Evolutionary conservation across 169 alveolate genomes (phyloP), one percentile per base, ranked within the genome.

Genomic region (Eimeria zaria): DNA sequence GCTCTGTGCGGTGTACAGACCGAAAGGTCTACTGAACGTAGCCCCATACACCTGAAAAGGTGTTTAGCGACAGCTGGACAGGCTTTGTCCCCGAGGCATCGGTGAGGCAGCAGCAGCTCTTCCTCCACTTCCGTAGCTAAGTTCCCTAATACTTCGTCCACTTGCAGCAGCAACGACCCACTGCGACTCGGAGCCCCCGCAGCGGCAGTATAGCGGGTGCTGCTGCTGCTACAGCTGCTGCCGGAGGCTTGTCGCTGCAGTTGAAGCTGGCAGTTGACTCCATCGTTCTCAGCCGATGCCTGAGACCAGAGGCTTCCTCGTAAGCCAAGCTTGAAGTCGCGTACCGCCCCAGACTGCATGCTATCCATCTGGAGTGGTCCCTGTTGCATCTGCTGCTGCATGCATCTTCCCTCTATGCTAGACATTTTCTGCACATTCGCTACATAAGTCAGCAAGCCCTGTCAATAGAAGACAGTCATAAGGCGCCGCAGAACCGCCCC

Each of bases 91-190:
- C 92, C 92, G 2, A 84, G 44, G 39, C 78, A 84, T 20, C 69
- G 6, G 5, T 84, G 78, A 33, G 92, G 78, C 24, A 84, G 78
- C 33, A 84, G 36, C 55, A 84, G 55, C 78, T 84, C 92, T 39
- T 53, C 74, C 46, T 22, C 24, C 39, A 41, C 30, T 16, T 60
- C 80, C 71, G 9, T 33, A 30, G 69, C 53, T 30, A 53, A 2
- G n/a, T 14, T 33, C 18, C 53, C 69, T 0, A 81, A 73, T 27
- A 53, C 69, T 33, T 81, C 73, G 3, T 81, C 73, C 14, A 30
- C 73, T 73, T 53, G 71, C 90, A 51, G 73, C 51, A 81, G 90
- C 73, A 46, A 81, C 30, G 90, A 81, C 24, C 90, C 90, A 27
- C 48, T 48, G 90, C 64, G 60, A 8, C 11, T 46, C 44, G 64